A percentile compares a stretch with the other conserved stretches of the same genome.
Evolutionary conservation across 2,329 filamentous ascomycete genomes (phyloP).

Genomic region (Aspergillus unguis): DNA sequence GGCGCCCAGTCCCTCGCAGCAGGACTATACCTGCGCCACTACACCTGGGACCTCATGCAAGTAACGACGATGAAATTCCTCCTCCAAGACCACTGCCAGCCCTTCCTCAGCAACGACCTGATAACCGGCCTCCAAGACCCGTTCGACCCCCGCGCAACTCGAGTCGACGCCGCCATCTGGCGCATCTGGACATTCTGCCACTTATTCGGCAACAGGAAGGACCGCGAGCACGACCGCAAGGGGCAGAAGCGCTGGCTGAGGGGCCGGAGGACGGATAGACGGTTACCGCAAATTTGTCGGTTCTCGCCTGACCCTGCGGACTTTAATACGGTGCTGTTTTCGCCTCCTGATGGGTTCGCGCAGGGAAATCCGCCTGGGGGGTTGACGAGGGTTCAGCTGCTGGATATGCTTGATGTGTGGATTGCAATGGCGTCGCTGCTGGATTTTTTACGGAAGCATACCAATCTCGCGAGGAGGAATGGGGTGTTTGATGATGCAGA

Average conservation of each 20-base stretch:
- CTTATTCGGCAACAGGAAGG: slow-evolving; percentile 9
- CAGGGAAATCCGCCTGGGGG: slow-evolving; percentile 7
- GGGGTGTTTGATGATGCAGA: slow-evolving; percentile 2
- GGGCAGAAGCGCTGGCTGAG: slow-evolving; percentile 11
- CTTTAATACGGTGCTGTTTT: slow-evolving; percentile 8
- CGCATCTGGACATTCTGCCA: slow-evolving; percentile 13
- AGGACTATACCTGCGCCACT: slow-evolving; percentile 10
- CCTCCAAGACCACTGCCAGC: slow-evolving; percentile 5
- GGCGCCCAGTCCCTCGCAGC: slow-evolving; percentile 4
- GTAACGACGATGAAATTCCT: slow-evolving; percentile 10
- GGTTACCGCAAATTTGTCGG: neutral
- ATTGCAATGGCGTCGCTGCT: slow-evolving; percentile 3
- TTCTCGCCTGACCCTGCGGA: slow-evolving; percentile 9
- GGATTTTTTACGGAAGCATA: slow-evolving; percentile 7
- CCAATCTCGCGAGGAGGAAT: neutral
- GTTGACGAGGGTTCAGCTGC: neutral
- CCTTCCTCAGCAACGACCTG: neutral
- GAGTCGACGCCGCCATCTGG: slow-evolving; percentile 10
- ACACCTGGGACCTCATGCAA: slow-evolving; percentile 4
- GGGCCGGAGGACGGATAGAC: neutral
- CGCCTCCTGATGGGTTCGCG: slow-evolving; percentile 6
- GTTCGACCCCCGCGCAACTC: neutral
- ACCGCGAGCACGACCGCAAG: slow-evolving; percentile 3
- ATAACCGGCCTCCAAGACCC: slow-evolving; percentile 1
- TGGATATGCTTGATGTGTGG: slow-evolving; percentile 11